These are phyloP conservation scores for Brassica juncea DNA, from an alignment of 345 rosid genomes.

Conservation along the genomic window DNA sequence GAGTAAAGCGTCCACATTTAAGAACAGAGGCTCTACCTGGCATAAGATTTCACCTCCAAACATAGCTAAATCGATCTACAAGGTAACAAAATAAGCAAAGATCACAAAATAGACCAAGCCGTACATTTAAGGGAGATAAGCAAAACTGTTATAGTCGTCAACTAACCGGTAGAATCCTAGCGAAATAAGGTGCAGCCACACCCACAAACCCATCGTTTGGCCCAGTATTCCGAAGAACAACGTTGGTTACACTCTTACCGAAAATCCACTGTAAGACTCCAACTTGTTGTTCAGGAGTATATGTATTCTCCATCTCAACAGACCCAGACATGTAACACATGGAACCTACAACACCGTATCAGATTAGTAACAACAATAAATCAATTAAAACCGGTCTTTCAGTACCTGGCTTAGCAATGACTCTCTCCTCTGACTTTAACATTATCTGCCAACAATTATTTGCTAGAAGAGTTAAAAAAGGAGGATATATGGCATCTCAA, in stretches of 20 bases:
- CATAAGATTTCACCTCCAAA: conserved; percentile 94
- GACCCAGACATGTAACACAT: conserved; percentile 98
- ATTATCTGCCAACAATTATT: conserved; percentile 62
- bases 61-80: conserved; percentile 89
- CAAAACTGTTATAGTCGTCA: neutral
- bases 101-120: neutral
- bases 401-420: conserved; percentile 84
- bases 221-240: conserved; percentile 66
- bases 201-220: conserved; percentile 85
- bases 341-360: conserved; percentile 51
- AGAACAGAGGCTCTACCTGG: conserved; percentile 64
- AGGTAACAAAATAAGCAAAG: conserved; percentile 22
- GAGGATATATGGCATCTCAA: neutral
- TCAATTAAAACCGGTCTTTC: no score
- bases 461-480: neutral
- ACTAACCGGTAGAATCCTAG: conserved; percentile 96
- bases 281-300: conserved; percentile 82
- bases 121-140: neutral
- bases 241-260: conserved; percentile 76
- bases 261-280: conserved; percentile 98
- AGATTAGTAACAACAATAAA: no score
- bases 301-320: conserved; percentile 83
- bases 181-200: conserved; percentile 90
- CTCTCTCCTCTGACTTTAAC: conserved; percentile 85
- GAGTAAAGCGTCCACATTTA: neutral